Percentiles rank a stretch among this genome's conserved stretches.
Conservation (phyloP, 768 basidiomycete genomes). For the Boletus sp. region DNA sequence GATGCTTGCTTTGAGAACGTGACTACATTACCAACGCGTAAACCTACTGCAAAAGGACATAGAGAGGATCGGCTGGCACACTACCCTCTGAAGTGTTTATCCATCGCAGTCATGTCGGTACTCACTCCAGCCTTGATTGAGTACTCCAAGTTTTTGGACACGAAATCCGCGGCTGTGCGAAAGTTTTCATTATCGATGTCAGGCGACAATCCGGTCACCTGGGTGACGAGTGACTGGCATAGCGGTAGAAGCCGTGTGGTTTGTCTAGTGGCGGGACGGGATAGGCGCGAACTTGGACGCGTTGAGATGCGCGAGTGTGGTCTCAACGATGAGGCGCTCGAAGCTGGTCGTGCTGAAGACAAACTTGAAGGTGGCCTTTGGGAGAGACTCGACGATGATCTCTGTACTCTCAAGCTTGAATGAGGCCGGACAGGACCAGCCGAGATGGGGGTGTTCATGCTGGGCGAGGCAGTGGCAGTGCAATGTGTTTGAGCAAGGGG, state of each 20-base stretch:
- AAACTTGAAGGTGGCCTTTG: conserved; percentile 30
- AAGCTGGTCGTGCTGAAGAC: conserved; percentile 33
- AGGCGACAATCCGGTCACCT: conserved; percentile 51
- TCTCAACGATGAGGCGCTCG: conserved; percentile 38
- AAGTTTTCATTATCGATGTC: conserved; percentile 44
- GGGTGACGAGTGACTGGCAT: conserved; percentile 53
- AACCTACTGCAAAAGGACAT: conserved; percentile 10
- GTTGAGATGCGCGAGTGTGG: conserved; percentile 36
- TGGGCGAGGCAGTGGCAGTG: conserved; percentile 10
- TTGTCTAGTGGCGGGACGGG: conserved; percentile 52
- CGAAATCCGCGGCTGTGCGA: conserved; percentile 52
- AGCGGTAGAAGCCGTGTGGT: conserved; percentile 51
- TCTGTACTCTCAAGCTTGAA: conserved; percentile 14
- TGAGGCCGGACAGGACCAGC: conserved; percentile 15
- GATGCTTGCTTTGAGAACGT: conserved; percentile 66
- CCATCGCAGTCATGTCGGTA: conserved; percentile 53
- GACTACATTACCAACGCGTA: conserved; percentile 36
- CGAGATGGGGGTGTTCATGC: conserved; percentile 25
- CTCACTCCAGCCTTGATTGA: conserved; percentile 56
- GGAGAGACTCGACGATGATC: conserved; percentile 39
- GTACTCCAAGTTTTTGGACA: conserved; percentile 57
- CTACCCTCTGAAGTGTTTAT: conserved; percentile 56
- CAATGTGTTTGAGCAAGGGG: neutral
- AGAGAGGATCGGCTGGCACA: conserved; percentile 5
- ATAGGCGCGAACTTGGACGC: conserved; percentile 43